phyloP scores from a whole-genome alignment of 1,284 basidiomycete species.

The Phenoliferia sp. region DNA sequence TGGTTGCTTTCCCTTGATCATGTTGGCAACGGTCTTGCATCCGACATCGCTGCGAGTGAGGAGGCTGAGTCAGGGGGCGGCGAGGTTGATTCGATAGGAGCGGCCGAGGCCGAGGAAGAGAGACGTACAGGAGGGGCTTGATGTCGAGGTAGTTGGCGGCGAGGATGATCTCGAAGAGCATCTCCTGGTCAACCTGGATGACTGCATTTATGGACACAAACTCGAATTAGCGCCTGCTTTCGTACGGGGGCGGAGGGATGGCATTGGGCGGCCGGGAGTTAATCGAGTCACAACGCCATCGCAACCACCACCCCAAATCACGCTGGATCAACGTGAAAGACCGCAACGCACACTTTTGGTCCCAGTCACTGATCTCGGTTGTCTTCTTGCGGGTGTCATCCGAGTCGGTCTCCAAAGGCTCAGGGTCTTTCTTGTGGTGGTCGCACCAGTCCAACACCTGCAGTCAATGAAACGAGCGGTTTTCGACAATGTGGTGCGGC shows the following conservation, averaged over 20 bases:
- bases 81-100: background rate
- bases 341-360: slow-evolving; percentile 69
- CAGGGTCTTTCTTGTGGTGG: slow-evolving; percentile 92
- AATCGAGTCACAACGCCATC: too few relatives aligned
- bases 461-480: background rate
- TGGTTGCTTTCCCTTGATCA: slow-evolving; percentile 98
- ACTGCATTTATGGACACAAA: slow-evolving; percentile 11
- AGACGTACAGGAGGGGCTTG: slow-evolving; percentile 84
- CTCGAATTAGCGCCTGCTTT: background rate
- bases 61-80: too few relatives aligned
- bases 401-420: slow-evolving; percentile 66
- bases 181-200: slow-evolving; percentile 51
- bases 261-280: too few relatives aligned
- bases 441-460: slow-evolving; percentile 99
- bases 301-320: too few relatives aligned
- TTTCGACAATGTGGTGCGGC: background rate
- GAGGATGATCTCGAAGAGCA: slow-evolving; percentile 94
- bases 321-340: background rate
- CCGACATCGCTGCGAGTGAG: slow-evolving; percentile 75
- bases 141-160: slow-evolving; percentile 99
- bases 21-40: slow-evolving; percentile 99
- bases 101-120: background rate
- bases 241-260: too few relatives aligned
- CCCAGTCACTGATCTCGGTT: slow-evolving; percentile 98
- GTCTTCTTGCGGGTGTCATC: slow-evolving; percentile 97